Conservation (phyloP, 805 yeast genomes). For the Yueomyces sp. region DNA sequence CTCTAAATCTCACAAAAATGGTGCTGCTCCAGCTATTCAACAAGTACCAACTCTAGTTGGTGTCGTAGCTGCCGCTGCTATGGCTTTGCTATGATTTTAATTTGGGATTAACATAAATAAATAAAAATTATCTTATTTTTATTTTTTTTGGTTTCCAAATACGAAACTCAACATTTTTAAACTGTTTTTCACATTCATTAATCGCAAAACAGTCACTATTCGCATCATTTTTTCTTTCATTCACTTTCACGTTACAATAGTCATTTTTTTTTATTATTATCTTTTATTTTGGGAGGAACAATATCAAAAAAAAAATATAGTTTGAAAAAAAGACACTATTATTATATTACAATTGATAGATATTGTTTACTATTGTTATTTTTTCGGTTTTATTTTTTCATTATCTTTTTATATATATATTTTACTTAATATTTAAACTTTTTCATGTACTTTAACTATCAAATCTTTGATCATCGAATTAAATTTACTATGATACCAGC, state of each 20-base stretch:
- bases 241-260: background rate
- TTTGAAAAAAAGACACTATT: too few relatives aligned
- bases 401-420: too few relatives aligned
- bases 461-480: too few relatives aligned
- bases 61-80: constrained; percentile 1
- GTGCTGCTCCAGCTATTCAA: constrained; percentile 1
- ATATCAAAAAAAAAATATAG: too few relatives aligned
- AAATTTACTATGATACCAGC: constrained; percentile 22
- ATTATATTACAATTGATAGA: too few relatives aligned
- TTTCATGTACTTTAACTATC: too few relatives aligned
- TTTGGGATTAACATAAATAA: background rate
- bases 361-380: too few relatives aligned
- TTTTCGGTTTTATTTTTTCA: too few relatives aligned
- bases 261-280: background rate
- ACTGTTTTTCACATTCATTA: too few relatives aligned
- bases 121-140: background rate
- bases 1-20: constrained; percentile 1
- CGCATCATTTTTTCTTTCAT: background rate
- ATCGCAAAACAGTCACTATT: too few relatives aligned
- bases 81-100: constrained; percentile 1
- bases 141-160: background rate
- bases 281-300: background rate
- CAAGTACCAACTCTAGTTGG: background rate
- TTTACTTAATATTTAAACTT: too few relatives aligned
- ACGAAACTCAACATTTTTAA: background rate